Base-by-base conservation (phyloP, 208 protist species). In the Tritrichomonas foetus region DNA sequence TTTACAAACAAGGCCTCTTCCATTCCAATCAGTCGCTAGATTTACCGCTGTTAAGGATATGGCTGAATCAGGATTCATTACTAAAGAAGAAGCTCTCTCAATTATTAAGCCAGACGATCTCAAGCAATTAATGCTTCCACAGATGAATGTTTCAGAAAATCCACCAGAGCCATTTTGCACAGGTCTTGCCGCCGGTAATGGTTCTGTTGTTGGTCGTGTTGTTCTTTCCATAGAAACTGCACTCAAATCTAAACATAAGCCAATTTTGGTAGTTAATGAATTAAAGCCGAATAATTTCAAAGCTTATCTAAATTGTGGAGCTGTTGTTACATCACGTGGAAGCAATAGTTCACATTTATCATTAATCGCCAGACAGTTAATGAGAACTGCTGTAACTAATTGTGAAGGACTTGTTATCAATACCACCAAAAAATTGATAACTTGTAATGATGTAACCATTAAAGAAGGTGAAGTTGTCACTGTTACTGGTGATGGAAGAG, bases 1-100 rank as follows among this genome's bases (percentile, higher is more conserved):
- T 61, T 27, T 89, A 16, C 44, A 89, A 44, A 47, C 47, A n/a
- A 89, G 41, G 30, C 47, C 13, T 57, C 47, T 89, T 50, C 33
- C 25, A 44, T 89, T 89, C 47, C 27, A 44, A n/a, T 44, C 16
- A 11, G 47, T 20, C 20, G 78, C 78, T 39, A 25, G 47, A 25
- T 89, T 89, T 57, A 27, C 41, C 33, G 78, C 78, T 2, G 20
- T 89, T n/a, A 89, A 47, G 39, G 78, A 89, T 50, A 89, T 89
- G 78, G 78, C 47, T 1, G 41, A 89, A 16, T 44, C 44, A 33
- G 47, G 47, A 61, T 44, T 89, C 5, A 57, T 89, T 0, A 55
- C 47, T n/a, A 53, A 89, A 39, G 47, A 89, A 39, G 47, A 89
- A 5, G 20, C 78, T 53, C 0, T 89, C 14, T 53, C 44, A 47